These are phyloP conservation scores for Mariannaea sp. DNA, from an alignment of 2,329 filamentous ascomycete genomes.

Conservation along the genomic window DNA sequence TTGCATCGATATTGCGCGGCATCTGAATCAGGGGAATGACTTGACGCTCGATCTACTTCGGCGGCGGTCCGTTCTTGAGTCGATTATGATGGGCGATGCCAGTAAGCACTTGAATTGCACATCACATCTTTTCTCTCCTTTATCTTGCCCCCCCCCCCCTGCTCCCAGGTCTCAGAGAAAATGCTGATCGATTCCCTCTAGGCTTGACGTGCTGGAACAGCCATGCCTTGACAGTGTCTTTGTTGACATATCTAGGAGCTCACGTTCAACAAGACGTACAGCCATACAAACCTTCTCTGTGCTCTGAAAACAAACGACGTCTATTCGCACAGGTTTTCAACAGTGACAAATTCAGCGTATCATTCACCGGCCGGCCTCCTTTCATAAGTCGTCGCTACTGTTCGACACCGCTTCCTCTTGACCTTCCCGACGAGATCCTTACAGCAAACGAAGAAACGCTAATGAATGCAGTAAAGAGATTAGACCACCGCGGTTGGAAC, in stretches of 20 bases:
- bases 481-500: slow-evolving; percentile 60
- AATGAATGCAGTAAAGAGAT: slow-evolving; percentile 24
- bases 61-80: slow-evolving; percentile 7
- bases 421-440: slow-evolving; percentile 56
- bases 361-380: slow-evolving; percentile 61
- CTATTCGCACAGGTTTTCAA: slow-evolving; percentile 45
- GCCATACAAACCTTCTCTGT: slow-evolving; percentile 14
- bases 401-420: slow-evolving; percentile 57
- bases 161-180: too few species aligned
- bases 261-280: neutral
- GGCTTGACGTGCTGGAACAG: slow-evolving; percentile 13
- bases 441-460: slow-evolving; percentile 46
- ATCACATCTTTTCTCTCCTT: too few species aligned
- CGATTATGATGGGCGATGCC: slow-evolving; percentile 13
- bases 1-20: slow-evolving; percentile 9
- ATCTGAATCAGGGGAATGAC: slow-evolving; percentile 14
- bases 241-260: slow-evolving; percentile 17
- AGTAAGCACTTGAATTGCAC: slow-evolving; percentile 13
- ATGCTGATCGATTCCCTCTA: too few species aligned
- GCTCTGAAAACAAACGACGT: slow-evolving; percentile 26
- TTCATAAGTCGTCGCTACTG: slow-evolving; percentile 57
- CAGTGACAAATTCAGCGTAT: slow-evolving; percentile 55
- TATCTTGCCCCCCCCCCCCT: too few species aligned
- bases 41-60: slow-evolving; percentile 17
- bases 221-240: slow-evolving; percentile 12